phyloP scores from a whole-genome alignment of 805 yeast genomes.

The Saturnispora halmiae region DNA sequence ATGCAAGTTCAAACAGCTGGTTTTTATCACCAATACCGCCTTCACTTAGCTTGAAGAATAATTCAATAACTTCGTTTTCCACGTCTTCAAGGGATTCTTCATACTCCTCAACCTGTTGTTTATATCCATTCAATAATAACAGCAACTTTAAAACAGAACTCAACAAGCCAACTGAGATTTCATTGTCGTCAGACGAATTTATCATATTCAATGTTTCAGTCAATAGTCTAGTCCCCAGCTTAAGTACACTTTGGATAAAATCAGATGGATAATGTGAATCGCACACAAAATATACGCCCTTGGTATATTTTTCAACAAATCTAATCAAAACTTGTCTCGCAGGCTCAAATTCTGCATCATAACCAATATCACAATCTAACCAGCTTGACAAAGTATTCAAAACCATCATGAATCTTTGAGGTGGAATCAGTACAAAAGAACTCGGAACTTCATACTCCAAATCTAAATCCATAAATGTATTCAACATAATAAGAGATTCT shows the following conservation, averaged over 20 bases:
- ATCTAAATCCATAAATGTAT: conserved; percentile 33
- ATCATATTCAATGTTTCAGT: conserved; percentile 39
- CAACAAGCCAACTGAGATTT: conserved; percentile 32
- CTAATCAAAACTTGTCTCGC: conserved; percentile 44
- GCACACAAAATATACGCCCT: conserved; percentile 26
- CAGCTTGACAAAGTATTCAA: conserved; percentile 44
- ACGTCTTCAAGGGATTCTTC: conserved; percentile 31
- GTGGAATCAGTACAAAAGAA: conserved; percentile 39
- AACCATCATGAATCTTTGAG: conserved; percentile 57
- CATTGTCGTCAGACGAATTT: conserved; percentile 13
- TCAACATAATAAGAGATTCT: conserved; percentile 39
- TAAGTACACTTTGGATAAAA: conserved; percentile 26
- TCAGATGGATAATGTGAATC: conserved; percentile 25
- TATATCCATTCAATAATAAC: conserved; percentile 23
- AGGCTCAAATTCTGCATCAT: conserved; percentile 43
- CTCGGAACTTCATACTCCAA: conserved; percentile 21
- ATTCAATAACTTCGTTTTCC: conserved; percentile 36
- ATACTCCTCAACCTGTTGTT: conserved; percentile 27
- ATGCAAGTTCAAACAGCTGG: conserved; percentile 30
- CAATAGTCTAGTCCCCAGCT: conserved; percentile 31
- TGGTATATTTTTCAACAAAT: conserved; percentile 28
- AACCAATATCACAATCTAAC: conserved; percentile 55
- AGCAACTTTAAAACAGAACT: conserved; percentile 39
- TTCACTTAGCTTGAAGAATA: conserved; percentile 22
- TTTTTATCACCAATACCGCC: conserved; percentile 12